phyloP scores from a whole-genome alignment of 768 basidiomycete species.

The Tephrocybe rancida region DNA sequence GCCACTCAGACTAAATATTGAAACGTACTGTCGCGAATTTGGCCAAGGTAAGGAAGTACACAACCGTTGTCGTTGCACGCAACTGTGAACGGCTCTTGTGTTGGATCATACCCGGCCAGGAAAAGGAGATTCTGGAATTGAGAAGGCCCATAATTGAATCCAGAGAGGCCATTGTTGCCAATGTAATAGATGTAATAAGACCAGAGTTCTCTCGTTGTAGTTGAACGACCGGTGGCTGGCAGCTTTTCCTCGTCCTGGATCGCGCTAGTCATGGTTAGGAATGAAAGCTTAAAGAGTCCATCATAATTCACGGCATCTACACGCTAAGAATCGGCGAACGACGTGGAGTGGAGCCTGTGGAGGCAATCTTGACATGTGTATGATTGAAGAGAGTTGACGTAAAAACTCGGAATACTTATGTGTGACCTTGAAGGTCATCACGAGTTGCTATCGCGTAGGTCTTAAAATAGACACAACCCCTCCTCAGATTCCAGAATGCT shows the following conservation, averaged over 20 bases:
- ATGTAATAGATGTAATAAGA: slow-evolving; percentile 64
- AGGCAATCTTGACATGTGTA: no score
- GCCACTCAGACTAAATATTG: neutral
- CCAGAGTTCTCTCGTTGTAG: slow-evolving; percentile 57
- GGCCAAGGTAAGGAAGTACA: slow-evolving; percentile 67
- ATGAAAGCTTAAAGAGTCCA: no score
- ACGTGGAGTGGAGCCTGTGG: no score
- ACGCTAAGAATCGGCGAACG: no score
- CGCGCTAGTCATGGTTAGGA: neutral
- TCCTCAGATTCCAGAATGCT: no score
- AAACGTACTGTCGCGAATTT: slow-evolving; percentile 57
- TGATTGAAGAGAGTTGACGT: no score
- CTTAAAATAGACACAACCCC: no score
- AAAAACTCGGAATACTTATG: no score
- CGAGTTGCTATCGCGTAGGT: no score
- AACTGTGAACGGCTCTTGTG: slow-evolving; percentile 51
- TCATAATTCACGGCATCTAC: no score
- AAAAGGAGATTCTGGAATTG: slow-evolving; percentile 77
- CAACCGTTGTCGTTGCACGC: slow-evolving; percentile 58
- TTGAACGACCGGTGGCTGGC: neutral
- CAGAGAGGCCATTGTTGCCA: slow-evolving; percentile 70
- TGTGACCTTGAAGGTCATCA: no score
- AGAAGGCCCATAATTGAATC: slow-evolving; percentile 74
- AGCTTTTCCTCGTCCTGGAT: neutral
- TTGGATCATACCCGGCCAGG: slow-evolving; percentile 73